Evolutionary conservation across 805 yeast genomes (phyloP).

Genomic region (Lipomyces sp.): DNA sequence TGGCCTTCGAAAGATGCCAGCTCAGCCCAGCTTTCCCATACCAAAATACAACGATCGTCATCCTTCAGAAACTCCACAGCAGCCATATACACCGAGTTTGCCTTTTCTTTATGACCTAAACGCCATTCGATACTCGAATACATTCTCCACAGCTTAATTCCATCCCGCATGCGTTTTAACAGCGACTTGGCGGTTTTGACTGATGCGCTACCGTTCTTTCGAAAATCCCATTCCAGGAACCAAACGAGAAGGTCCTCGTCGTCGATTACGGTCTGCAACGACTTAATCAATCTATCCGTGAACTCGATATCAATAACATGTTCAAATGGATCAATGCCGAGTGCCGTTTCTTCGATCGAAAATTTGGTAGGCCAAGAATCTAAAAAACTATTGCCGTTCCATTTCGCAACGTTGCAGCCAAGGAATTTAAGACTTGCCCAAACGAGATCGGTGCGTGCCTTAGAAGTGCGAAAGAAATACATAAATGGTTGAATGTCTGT

Average conservation of each 20-base stretch:
- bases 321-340: background rate
- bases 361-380: slow-evolving; percentile 19
- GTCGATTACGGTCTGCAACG: slow-evolving; percentile 8
- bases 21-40: slow-evolving; percentile 23
- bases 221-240: slow-evolving; percentile 18
- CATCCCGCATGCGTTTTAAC: slow-evolving; percentile 13
- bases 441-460: slow-evolving; percentile 15
- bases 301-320: slow-evolving; percentile 3
- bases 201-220: background rate
- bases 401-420: slow-evolving; percentile 25
- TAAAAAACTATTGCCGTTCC: slow-evolving; percentile 9
- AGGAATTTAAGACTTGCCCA: slow-evolving; percentile 34
- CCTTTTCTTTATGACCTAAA: slow-evolving; percentile 13
- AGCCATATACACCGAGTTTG: slow-evolving; percentile 11
- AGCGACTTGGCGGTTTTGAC: slow-evolving; percentile 15
- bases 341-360: background rate
- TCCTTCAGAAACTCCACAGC: slow-evolving; percentile 12
- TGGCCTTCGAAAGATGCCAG: background rate
- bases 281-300: slow-evolving; percentile 10
- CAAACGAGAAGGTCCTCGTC: slow-evolving; percentile 18
- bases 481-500: slow-evolving; percentile 36
- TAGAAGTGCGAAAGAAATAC: slow-evolving; percentile 10
- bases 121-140: slow-evolving; percentile 23
- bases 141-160: slow-evolving; percentile 21
- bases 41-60: slow-evolving; percentile 7